Evolutionary conservation across 257 asterid genomes (phyloP).

Genomic region (Solanum peruvianum): DNA sequence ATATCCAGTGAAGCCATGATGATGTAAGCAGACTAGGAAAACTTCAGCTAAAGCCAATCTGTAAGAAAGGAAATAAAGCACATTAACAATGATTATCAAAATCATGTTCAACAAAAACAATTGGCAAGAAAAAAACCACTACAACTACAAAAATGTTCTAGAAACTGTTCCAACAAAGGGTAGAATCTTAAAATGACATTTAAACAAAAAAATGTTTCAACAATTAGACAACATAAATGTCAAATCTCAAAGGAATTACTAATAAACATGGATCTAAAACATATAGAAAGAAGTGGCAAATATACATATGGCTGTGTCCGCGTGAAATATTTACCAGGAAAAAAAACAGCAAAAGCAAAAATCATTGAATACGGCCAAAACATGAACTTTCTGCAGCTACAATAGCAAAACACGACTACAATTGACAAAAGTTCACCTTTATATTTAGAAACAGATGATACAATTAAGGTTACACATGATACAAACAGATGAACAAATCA

Average conservation of each 20-base stretch:
- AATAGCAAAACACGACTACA: neutral
- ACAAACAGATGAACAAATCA: neutral
- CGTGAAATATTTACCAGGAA: neutral
- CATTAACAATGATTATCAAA: neutral
- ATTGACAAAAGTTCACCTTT: neutral
- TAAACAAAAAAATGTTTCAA: neutral
- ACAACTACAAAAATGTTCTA: neutral
- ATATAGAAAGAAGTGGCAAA: neutral
- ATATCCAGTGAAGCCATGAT: constrained; percentile 79
- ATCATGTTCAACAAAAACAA: neutral
- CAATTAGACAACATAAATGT: neutral
- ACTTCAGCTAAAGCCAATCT: constrained; percentile 5
- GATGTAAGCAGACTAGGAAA: neutral
- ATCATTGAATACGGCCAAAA: neutral
- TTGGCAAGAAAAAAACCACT: neutral
- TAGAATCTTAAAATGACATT: neutral
- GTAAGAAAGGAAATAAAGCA: neutral
- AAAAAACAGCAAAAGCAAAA: neutral
- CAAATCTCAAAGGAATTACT: neutral
- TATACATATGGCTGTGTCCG: neutral
- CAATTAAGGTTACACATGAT: neutral
- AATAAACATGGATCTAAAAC: neutral
- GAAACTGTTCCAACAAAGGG: neutral
- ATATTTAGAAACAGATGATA: neutral
- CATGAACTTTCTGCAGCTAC: neutral